Base-by-base conservation (phyloP, 1,284 basidiomycete species). In the Stereum hirsutum region DNA sequence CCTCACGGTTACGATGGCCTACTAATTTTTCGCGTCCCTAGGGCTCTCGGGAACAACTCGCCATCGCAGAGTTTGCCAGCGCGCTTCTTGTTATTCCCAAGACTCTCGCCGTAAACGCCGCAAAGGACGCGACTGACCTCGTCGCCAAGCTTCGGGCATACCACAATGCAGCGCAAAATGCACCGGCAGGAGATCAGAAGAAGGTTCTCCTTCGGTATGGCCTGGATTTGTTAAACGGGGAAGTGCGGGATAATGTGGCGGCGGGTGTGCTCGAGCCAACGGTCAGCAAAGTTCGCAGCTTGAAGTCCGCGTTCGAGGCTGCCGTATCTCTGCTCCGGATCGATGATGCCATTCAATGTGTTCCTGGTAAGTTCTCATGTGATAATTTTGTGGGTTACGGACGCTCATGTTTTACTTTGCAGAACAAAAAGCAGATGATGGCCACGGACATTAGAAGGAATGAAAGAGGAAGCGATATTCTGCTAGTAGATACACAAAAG, bases 41-140 rank as follows among this genome's bases (percentile, higher is more conserved):
- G 90, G 95, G 95, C 35, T 98, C 94, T 25, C 77, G 96, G 55
- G 96, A 99, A 68, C 96, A 99, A 65, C 74, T 99, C 37, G 96
- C 96, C 23, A 98, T 99, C 55, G 96, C 95, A 28, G 96, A 99
- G 63, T 99, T 99, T 61, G 95, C 96, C 27, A 75, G 78, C 53
- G 90, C 96, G 4, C 74, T 99, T 42, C 73, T 99, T 32, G 80
- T 94, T 15, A 99, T 99, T 54, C 94, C 95, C 49, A 99, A 99
- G 70, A 93, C 88, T 19, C 82, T 99, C 19, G 88, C 96, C 2
- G 89, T 98, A 49, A 99, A 99, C 61, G 96, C 96, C 26, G 96
- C 94, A 32, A 98, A 99, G 63, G 96, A 99, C 64, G 93, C 93
- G 39, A 99, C 95, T 2, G 93, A 98, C 46, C 79, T 99, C 21